Conservation (phyloP, 371 early-diverging fungal genomes). For the Choanephora cucurbitarum region DNA sequence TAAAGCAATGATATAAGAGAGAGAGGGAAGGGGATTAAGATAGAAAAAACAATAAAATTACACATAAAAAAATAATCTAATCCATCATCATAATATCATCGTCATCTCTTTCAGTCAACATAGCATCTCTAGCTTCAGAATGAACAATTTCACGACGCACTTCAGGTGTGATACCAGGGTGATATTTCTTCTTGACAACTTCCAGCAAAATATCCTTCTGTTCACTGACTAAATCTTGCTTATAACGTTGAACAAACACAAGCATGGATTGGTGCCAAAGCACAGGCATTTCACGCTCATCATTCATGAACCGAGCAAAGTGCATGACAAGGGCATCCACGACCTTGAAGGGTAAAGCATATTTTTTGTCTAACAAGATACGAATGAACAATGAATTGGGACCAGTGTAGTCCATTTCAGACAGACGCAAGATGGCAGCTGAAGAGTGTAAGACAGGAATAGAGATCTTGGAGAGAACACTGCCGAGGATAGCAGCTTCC, state of each 20-base stretch:
- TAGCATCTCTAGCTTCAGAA: conserved; percentile 66
- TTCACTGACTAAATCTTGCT: conserved; percentile 91
- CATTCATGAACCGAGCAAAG: conserved; percentile 87
- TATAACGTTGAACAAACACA: conserved; percentile 96
- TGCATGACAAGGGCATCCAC: conserved; percentile 94
- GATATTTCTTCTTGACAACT: conserved; percentile 76
- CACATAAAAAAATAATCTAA: conserved; percentile 1
- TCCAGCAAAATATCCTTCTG: conserved; percentile 91
- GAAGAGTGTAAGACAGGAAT: conserved; percentile 95
- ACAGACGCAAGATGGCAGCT: conserved; percentile 89
- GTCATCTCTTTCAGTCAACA: conserved; percentile 37
- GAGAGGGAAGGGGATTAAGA: background rate
- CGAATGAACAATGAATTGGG: conserved; percentile 94
- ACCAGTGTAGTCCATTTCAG: conserved; percentile 98
- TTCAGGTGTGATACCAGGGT: conserved; percentile 88
- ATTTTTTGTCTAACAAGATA: conserved; percentile 96
- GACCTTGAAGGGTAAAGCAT: conserved; percentile 96
- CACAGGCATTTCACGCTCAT: conserved; percentile 87
- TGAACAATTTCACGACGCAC: conserved; percentile 84
- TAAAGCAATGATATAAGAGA: background rate
- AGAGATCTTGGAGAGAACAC: conserved; percentile 88
- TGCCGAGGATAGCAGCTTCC: conserved; percentile 95
- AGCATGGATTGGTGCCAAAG: conserved; percentile 97
- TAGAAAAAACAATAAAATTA: too few relatives aligned
- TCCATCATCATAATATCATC: conserved; percentile 40